phyloP scores from a whole-genome alignment of 768 basidiomycete species.

The Omphalotus guepiniiformis region DNA sequence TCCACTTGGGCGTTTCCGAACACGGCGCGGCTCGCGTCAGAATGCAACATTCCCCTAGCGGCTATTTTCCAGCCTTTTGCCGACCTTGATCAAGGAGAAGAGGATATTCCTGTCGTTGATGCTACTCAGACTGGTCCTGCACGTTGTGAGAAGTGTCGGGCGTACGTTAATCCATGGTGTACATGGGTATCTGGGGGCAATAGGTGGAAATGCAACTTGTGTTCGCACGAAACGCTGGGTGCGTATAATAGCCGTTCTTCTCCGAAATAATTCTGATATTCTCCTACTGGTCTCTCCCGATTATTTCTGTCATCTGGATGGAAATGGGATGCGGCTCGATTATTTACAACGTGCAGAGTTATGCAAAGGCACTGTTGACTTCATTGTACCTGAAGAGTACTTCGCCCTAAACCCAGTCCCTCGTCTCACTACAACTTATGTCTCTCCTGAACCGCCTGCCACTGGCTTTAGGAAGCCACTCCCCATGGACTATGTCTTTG shows the following conservation, averaged over 20 bases:
- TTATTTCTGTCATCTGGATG: conserved; percentile 83
- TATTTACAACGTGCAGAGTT: conserved; percentile 81
- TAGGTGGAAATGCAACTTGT: conserved; percentile 92
- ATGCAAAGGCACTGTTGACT: conserved; percentile 88
- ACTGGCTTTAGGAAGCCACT: conserved; percentile 47
- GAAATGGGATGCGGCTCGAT: conserved; percentile 73
- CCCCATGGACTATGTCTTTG: conserved; percentile 79
- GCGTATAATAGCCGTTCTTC: conserved; percentile 20
- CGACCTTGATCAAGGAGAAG: conserved; percentile 71
- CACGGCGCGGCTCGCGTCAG: conserved; percentile 70
- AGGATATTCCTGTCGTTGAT: conserved; percentile 74
- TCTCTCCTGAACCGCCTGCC: conserved; percentile 44
- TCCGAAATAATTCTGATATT: background rate
- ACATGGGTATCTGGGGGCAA: conserved; percentile 77
- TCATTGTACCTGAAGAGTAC: conserved; percentile 77
- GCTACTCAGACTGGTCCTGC: conserved; percentile 71
- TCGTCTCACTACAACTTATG: conserved; percentile 48
- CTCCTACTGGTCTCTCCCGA: conserved; percentile 58
- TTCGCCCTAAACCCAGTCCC: conserved; percentile 73
- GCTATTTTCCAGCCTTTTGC: conserved; percentile 90
- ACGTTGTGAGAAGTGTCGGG: conserved; percentile 80
- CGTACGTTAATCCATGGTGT: conserved; percentile 94
- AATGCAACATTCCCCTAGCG: conserved; percentile 82
- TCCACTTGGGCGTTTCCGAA: conserved; percentile 89
- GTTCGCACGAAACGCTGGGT: conserved; percentile 83